Evolutionary conservation across 768 basidiomycete genomes (phyloP).

Genomic region (Suillus placidus): DNA sequence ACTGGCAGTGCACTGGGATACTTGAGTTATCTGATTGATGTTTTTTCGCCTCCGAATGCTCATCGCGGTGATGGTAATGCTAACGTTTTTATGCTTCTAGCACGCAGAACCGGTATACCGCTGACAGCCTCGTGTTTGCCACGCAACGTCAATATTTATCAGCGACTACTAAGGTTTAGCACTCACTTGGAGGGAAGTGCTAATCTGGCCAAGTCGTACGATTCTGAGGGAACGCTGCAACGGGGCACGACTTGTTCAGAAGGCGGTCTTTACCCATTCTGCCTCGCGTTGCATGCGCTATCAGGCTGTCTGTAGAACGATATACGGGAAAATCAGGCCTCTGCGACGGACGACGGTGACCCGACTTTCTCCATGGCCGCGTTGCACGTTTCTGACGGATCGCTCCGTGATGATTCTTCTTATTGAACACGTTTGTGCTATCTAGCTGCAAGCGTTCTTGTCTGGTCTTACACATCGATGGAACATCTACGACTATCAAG

Average conservation of each 20-base stretch:
- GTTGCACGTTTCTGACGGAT: no score
- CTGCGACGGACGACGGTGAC: background rate
- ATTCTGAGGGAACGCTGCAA: background rate
- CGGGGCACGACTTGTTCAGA: background rate
- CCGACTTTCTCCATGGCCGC: background rate
- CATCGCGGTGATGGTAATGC: background rate
- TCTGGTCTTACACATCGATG: background rate
- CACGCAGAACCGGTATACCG: background rate
- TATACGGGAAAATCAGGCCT: background rate
- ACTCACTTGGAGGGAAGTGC: background rate
- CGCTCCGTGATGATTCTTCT: constrained; percentile 4
- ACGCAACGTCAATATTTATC: background rate
- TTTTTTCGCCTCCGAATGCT: background rate
- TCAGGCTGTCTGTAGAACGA: background rate
- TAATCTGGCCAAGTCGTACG: constrained; percentile 1
- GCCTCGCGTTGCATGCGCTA: background rate
- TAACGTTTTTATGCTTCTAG: constrained; percentile 4
- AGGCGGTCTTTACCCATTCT: background rate
- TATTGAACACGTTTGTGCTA: background rate
- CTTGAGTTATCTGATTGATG: background rate
- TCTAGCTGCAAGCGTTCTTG: background rate
- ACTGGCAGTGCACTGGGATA: background rate
- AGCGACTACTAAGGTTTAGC: background rate
- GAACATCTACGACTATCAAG: background rate
- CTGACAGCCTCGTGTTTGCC: background rate